Percentiles rank a stretch among this genome's conserved stretches.
phyloP scores from a whole-genome alignment of 2,329 filamentous ascomycete genomes.

The Ascochyta koolunga region DNA sequence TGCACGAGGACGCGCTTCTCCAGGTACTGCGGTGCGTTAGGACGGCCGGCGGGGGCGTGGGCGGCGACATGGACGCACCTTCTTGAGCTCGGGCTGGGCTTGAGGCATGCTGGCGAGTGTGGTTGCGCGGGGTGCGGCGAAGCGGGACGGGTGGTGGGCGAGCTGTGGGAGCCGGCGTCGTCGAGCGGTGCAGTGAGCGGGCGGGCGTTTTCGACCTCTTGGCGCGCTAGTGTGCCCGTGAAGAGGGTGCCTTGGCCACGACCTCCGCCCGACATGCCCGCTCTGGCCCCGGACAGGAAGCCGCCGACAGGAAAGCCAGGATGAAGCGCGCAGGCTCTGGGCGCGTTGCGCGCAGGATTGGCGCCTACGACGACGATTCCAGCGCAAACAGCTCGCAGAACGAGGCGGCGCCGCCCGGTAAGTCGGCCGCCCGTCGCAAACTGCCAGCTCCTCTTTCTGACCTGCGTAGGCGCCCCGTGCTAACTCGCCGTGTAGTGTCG shows the following conservation, averaged over 20 bases:
- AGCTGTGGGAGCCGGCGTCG: background rate
- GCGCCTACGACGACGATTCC: slow-evolving; percentile 66
- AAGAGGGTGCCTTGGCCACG: slow-evolving; percentile 9
- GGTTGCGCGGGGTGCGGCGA: background rate
- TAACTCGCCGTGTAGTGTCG: slow-evolving; percentile 55
- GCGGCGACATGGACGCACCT: slow-evolving; percentile 75
- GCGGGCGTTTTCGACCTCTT: slow-evolving; percentile 27
- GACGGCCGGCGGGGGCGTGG: no score
- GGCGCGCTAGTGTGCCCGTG: slow-evolving; percentile 19
- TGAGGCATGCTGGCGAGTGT: slow-evolving; percentile 77
- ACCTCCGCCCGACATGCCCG: no score
- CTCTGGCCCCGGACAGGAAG: no score
- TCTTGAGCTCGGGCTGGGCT: slow-evolving; percentile 98
- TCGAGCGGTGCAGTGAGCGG: background rate
- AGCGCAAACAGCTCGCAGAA: slow-evolving; percentile 39
- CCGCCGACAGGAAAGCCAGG: background rate
- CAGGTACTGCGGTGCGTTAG: slow-evolving; percentile 74
- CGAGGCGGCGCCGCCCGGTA: slow-evolving; percentile 50
- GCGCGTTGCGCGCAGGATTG: slow-evolving; percentile 78
- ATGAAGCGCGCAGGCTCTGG: slow-evolving; percentile 65
- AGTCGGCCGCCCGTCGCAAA: slow-evolving; percentile 33
- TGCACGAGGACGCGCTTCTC: slow-evolving; percentile 99
- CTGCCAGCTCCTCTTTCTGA: slow-evolving; percentile 35
- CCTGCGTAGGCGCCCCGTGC: slow-evolving; percentile 48
- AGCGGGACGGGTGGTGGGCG: background rate